Base-by-base conservation (phyloP, 805 yeast genomes). In the Candida broadrunensis region DNA sequence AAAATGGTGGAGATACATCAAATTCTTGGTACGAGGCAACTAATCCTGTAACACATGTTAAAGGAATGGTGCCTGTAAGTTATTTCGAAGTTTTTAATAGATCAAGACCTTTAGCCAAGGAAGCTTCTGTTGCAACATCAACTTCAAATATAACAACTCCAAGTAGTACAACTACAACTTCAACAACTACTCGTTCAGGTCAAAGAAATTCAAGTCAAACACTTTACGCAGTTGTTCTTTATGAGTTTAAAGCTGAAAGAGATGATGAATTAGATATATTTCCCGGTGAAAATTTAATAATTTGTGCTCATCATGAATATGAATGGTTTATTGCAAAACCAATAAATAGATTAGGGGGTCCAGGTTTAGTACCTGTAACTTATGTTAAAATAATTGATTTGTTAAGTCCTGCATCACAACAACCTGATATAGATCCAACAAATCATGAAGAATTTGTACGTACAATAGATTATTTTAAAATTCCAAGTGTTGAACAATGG, bases 241-340 rank as follows among this genome's bases (percentile, higher is more conserved):
- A 83, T 59, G 95, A 88, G 53, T 93, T 93, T 63, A 75, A 71
- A 45, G 97, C 98, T 5, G 89, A 85, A 52, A 61, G 81, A 38
- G 72, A 73, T 5, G 99, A 95, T 65, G 99, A 93, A 63, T 73
- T 93, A 48, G 83, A 84, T 47, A 88, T 91, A 2, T 56, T 63
- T 21, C 86, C 86, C 1, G 97, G 97, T 29, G 99, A 93, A 54
- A 84, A 86, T 52, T 76, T 93, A 46, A 86, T 90, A 23, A 80
- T 95, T 11, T 91, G 97, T 64, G 99, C 99, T 2, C 97, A 91
- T 63, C 95, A 91, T 57, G 89, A 88, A 41, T 85, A 73, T 49
- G 99, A 95, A 65, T 93, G 99, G 99, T 90, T 89, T 53, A 93
- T 93, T 44, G 98, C 97, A 4, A 93, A 93, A 60, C 97, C 97